Evolutionary conservation across 768 basidiomycete species (phyloP).

Genomic region (Tricholoma terreum): DNA sequence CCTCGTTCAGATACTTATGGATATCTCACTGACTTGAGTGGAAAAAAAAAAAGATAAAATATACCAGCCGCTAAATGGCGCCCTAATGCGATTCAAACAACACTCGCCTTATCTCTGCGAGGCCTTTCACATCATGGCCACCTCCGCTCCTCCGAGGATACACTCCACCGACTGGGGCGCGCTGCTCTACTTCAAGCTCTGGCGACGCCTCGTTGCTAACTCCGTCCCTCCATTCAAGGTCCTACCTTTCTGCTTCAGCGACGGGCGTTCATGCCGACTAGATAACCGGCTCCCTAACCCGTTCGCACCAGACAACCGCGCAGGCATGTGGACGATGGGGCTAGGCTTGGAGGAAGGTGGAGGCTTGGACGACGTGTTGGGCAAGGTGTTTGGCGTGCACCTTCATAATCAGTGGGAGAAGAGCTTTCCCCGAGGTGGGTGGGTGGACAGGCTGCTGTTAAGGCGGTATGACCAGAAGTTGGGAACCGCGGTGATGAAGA

Average conservation of each 20-base stretch:
- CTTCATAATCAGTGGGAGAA: slow-evolving; percentile 97
- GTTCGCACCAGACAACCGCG: slow-evolving; percentile 55
- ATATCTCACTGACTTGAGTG: neutral
- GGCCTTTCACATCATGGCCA: slow-evolving; percentile 88
- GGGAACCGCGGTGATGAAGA: slow-evolving; percentile 6
- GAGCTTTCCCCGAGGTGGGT: slow-evolving; percentile 75
- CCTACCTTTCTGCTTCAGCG: slow-evolving; percentile 93
- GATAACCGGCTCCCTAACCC: slow-evolving; percentile 95
- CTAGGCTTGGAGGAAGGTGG: slow-evolving; percentile 59
- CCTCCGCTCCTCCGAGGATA: slow-evolving; percentile 65
- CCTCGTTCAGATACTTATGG: neutral
- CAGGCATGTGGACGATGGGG: slow-evolving; percentile 68
- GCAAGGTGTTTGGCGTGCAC: slow-evolving; percentile 83
- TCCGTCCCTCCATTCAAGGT: slow-evolving; percentile 84
- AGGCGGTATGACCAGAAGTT: slow-evolving; percentile 51
- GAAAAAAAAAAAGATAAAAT: slow-evolving; percentile 33
- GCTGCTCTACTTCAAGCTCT: slow-evolving; percentile 86
- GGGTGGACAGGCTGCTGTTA: slow-evolving; percentile 82
- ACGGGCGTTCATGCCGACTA: slow-evolving; percentile 85
- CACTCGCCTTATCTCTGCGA: slow-evolving; percentile 97
- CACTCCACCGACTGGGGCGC: slow-evolving; percentile 94
- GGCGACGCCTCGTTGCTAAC: slow-evolving; percentile 74
- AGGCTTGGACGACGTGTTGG: slow-evolving; percentile 56
- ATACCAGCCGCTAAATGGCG: slow-evolving; percentile 78
- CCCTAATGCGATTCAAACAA: slow-evolving; percentile 87